Evolutionary conservation across 352 stramenopile species (phyloP).

Genomic region (Thalassiosira ordinaria): DNA sequence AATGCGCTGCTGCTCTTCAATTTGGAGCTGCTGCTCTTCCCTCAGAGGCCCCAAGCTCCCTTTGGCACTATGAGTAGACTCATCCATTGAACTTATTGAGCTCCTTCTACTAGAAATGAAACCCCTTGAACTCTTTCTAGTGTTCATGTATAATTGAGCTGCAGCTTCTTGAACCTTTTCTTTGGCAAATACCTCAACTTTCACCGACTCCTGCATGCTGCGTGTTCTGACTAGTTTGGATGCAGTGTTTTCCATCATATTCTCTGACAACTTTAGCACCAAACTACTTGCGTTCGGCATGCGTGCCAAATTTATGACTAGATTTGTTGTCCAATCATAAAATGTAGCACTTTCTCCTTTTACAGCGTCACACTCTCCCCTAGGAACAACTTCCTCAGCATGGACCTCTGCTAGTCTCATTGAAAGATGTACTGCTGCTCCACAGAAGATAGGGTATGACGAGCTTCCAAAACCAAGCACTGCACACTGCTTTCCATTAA

Average conservation of each 20-base stretch:
- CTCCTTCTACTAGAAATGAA: slow-evolving; percentile 6
- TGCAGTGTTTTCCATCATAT: slow-evolving; percentile 21
- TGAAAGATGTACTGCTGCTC: slow-evolving; percentile 20
- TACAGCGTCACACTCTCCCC: slow-evolving; percentile 45
- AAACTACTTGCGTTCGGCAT: slow-evolving; percentile 1
- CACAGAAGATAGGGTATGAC: slow-evolving; percentile 50
- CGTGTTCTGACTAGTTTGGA: slow-evolving; percentile 8
- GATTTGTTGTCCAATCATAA: slow-evolving; percentile 28
- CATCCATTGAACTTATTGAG: not conserved
- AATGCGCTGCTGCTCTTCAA: too few species aligned
- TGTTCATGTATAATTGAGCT: slow-evolving; percentile 27
- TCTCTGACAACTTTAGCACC: slow-evolving; percentile 13
- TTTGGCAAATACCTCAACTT: slow-evolving; percentile 30
- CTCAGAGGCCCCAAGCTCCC: slow-evolving; percentile 6
- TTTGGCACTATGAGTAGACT: not conserved
- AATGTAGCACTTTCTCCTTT: slow-evolving; percentile 37
- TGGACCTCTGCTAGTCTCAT: slow-evolving; percentile 15
- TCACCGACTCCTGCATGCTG: slow-evolving; percentile 18
- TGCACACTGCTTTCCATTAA: slow-evolving; percentile 36
- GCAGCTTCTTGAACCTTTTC: slow-evolving; percentile 37
- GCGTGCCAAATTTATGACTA: slow-evolving; percentile 24
- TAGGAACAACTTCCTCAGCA: slow-evolving; percentile 30
- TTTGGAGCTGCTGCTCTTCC: too few species aligned
- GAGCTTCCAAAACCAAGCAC: slow-evolving; percentile 42
- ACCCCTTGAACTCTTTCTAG: not conserved